Evolutionary conservation across 768 basidiomycete genomes (phyloP), one percentile per base, ranked within the genome.

Genomic region (Leccinum truebloodii): DNA sequence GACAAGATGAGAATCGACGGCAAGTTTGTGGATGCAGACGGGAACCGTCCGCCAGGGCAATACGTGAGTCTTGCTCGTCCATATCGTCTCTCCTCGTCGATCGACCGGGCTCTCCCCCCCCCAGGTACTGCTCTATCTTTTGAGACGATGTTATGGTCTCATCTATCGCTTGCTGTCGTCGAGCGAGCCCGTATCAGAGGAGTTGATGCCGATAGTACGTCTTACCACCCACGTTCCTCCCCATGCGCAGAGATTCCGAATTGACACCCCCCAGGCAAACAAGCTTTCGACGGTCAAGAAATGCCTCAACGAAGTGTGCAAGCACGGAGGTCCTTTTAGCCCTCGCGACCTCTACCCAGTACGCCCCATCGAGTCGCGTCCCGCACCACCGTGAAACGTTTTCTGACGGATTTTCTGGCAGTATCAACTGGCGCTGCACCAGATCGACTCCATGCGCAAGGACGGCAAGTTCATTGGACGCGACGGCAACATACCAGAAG

Each of bases 1-100:
- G 97, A 99, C 76, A 89, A 90, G 75, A 94, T 98, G 94, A 80
- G 97, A 24, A 86, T 98, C 6, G 94, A 98, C 63, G 97, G 97
- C 59, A 96, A 97, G 76, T 99, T 98, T 70, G 88, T 96, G 6
- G 95, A 98, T 69, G 82, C 89, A 0, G 95, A 98, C 44, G 97
- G 95, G 3, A 90, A 94, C 71, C 83, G 89, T 55, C 94, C 96
- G 3, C 80, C 89, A 57, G 96, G 97, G 10, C 97, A 99, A 89
- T 97, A 93, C 73, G 97, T 95, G 65, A 66, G 91, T 76, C 18
- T 2, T 13, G 24, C 30, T 26, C 13, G 14, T 24, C 28, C 37
- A 16, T 55, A 28, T 28, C 55, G 30, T 54, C 53, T 22, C 8
- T 37, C 6, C 49, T 32, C 32, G 13, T 3, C 58, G 39, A 60